These are phyloP conservation scores for Chaetomium olivaceum DNA, from an alignment of 2,329 filamentous ascomycete species.

Conservation along the genomic window DNA sequence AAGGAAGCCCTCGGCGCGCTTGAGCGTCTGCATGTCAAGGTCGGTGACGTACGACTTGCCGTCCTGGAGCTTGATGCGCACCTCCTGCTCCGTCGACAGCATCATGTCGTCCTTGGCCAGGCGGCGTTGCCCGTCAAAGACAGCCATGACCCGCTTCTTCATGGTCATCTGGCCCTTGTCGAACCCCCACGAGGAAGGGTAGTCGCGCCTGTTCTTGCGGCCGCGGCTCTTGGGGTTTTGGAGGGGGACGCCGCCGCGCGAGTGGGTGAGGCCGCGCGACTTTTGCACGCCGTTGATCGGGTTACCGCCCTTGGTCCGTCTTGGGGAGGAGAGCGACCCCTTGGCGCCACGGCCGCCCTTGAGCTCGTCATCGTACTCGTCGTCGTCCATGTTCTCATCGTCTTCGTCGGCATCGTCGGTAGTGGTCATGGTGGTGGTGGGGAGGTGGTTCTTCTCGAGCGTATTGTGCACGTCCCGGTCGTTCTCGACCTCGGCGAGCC, in stretches of 20 bases:
- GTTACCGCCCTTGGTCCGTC: slow-evolving; percentile 58
- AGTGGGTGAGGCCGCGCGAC: slow-evolving; percentile 74
- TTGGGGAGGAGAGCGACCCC: slow-evolving; percentile 48
- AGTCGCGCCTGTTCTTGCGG: slow-evolving; percentile 90
- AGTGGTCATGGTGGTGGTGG: slow-evolving; percentile 48
- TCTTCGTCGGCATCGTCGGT: slow-evolving; percentile 46
- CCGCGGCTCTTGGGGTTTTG: slow-evolving; percentile 57
- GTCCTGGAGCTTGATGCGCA: slow-evolving; percentile 77
- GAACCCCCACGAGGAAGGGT: slow-evolving; percentile 91
- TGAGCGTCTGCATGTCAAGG: slow-evolving; percentile 85
- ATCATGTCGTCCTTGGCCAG: slow-evolving; percentile 99
- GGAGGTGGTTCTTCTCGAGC: slow-evolving; percentile 63
- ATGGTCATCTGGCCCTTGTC: slow-evolving; percentile 93
- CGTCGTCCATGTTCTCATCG: slow-evolving; percentile 54
- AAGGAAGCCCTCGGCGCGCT: slow-evolving; percentile 81
- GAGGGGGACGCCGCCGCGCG: slow-evolving; percentile 68
- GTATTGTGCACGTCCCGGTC: slow-evolving; percentile 63
- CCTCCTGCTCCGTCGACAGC: slow-evolving; percentile 92
- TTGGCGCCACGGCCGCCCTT: slow-evolving; percentile 47
- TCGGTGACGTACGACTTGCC: slow-evolving; percentile 85
- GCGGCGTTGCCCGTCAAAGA: slow-evolving; percentile 84
- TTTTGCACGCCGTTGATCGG: slow-evolving; percentile 61
- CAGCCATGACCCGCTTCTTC: slow-evolving; percentile 93
- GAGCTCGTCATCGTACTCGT: slow-evolving; percentile 62
- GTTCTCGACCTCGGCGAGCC: slow-evolving; percentile 65